Base-by-base conservation (phyloP, 352 stramenopile species). In the Peronospora farinosa region DNA sequence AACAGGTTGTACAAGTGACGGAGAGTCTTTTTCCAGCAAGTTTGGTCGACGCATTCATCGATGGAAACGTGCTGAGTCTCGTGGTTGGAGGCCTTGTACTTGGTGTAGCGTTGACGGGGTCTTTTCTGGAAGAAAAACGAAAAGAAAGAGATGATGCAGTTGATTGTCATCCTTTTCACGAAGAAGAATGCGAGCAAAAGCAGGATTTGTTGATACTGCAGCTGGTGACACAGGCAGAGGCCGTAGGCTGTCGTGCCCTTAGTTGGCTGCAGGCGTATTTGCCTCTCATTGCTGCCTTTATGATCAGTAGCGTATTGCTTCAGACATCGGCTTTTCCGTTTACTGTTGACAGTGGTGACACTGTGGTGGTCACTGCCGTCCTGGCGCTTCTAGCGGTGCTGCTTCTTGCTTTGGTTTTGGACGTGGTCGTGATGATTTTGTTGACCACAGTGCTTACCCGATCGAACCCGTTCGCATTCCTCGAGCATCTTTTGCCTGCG, bases 371-470 rank as follows among this genome's bases (percentile, higher is more conserved):
- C 38, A 36, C 68, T 25, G 7, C 63, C 57, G 43, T 67, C 2
- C 55, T 88, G 46, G 54, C 70, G 12, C 39, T 88, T 40, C 48
- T 68, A 21, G 66, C 60, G 11, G 58, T 76, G n/a, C 27, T 88
- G 16, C 38, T 86, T 1, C 51, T 83, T 15, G 72, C 69, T 16
- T 52, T 84, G 33, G 41, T 74, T 8, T 36, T 84, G 7, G 47
- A 76, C 15, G 30, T 83, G 19, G 47, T 65, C 7, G 66, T 58
- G 11, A 54, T 81, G 50, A 48, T 86, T 21, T 58, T 46, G 0
- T 17, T 80, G 16, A 59, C 60, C 16, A 58, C 53, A 21, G 17
- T 84, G 13, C 40, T 69, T 25, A 78, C 66, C 13, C 76, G 63
- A 45, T 66, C 47, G 48, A 87, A 78, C 48, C 69, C 67, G 35